Base-by-base conservation (phyloP, 75 land plant species). In the Pinus albicaulis region DNA sequence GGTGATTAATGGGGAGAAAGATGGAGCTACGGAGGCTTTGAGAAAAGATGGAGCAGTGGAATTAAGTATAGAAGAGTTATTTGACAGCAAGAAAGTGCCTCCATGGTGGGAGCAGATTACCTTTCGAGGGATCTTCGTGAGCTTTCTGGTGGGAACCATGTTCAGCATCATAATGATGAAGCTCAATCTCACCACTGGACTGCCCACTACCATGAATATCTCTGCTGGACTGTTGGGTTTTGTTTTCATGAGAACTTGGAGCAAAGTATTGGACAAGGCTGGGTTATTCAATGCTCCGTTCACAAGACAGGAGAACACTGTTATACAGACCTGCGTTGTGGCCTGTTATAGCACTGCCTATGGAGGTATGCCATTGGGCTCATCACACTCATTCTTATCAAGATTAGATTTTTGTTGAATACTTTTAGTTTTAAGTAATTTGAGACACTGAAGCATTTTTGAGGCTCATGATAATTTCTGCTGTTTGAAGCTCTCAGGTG, bases 281-380 rank as follows among this genome's bases (percentile, higher is more conserved):
- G 88, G 93, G 24, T 22, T 89, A 22, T 59, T 76, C 7, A 26
- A 84, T 5, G 71, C 74, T 11, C 98, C 96, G 0, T 95, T 95
- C 66, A 95, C 96, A 4, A 79, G 89, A 52, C 98, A 95, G 77
- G 98, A 95, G 82, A 95, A 95, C 74, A 95, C 97, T 5, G 80
- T 92, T 5, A 85, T 94, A 41, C 97, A 94, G 84, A 94, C 98
- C 15, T 94, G 98, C 65, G 93, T 92, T 1, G 98, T 94, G 36
- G 92, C 98, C 3, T 92, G 98, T 82, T 94, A 94, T 59, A 88
- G 92, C 80, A 86, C 93, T 68, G 85, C 96, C 55, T 81, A 89
- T 56, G 93, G 93, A 79, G 98, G 98, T 93, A 24, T 57, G 78
- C 13, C 53, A 48, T 48, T 48, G 53, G 12, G 41, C 41, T 38